A percentile compares a stretch with the other conserved stretches of the same genome.
Evolutionary conservation across 2,329 filamentous ascomycete species (phyloP).

Genomic region (Fusarium neocosmosporiellum): DNA sequence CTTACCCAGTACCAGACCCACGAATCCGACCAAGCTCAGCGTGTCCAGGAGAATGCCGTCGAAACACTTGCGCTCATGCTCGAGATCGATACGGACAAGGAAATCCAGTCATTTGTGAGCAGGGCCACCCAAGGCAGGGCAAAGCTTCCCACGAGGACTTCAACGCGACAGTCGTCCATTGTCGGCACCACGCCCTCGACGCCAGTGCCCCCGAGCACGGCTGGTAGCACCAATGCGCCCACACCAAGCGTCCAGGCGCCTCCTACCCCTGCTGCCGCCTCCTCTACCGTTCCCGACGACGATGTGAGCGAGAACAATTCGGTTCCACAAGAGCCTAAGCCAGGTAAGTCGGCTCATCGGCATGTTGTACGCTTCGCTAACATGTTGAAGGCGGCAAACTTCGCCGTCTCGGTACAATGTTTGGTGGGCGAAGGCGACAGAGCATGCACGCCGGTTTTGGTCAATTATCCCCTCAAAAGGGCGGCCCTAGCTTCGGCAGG

Average conservation of each 20-base stretch:
- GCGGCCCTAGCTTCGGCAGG: constrained; percentile 67
- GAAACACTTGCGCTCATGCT: constrained; percentile 84
- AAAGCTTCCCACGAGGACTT: constrained; percentile 51
- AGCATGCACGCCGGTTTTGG: constrained; percentile 73
- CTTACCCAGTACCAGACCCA: constrained; percentile 94
- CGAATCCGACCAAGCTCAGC: constrained; percentile 87
- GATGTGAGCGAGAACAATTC: constrained; percentile 58
- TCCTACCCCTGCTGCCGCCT: constrained; percentile 26
- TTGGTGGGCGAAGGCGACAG: constrained; percentile 70
- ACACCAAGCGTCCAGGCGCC: constrained; percentile 18
- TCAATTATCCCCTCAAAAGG: constrained; percentile 66
- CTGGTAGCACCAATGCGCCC: constrained; percentile 37
- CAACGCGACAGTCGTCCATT: constrained; percentile 56
- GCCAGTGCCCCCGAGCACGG: constrained; percentile 42
- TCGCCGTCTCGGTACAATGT: constrained; percentile 75
- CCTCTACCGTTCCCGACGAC: constrained; percentile 39
- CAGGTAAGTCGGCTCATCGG: constrained; percentile 44
- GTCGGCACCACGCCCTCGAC: constrained; percentile 42
- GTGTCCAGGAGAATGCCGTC: constrained; percentile 78
- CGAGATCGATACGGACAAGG: constrained; percentile 86
- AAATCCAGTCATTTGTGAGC: constrained; percentile 79
- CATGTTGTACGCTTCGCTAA: constrained; percentile 32
- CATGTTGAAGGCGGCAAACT: constrained; percentile 62
- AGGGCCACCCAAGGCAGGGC: constrained; percentile 56
- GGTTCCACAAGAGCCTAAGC: constrained; percentile 47